Percentiles rank a stretch among this genome's conserved stretches.
phyloP scores from a whole-genome alignment of 1,139 yeast genomes.

The Blastobotrys malaysiensis region DNA sequence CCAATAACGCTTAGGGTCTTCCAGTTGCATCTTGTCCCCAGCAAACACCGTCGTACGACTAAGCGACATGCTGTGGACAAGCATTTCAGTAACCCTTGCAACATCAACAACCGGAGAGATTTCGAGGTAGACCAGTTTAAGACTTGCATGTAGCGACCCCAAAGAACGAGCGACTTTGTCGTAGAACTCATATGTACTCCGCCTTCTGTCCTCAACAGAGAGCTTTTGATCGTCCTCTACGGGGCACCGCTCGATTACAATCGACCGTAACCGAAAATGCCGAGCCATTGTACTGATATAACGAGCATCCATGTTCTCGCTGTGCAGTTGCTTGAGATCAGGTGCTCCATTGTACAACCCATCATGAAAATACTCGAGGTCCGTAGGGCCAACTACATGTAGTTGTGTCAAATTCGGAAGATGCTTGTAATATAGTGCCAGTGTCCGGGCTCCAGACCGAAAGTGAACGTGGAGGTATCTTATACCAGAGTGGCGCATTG shows the following conservation, averaged over 20 bases:
- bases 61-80: neutral
- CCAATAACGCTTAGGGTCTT: neutral
- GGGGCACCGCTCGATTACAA: constrained; percentile 5
- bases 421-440: constrained; percentile 5
- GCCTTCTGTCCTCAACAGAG: neutral
- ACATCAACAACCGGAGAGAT: constrained; percentile 5
- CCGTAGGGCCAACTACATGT: constrained; percentile 5
- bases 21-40: neutral
- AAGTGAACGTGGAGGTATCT: constrained; percentile 6
- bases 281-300: constrained; percentile 5
- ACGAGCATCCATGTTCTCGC: constrained; percentile 6
- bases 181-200: neutral
- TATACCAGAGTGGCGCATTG: constrained; percentile 1
- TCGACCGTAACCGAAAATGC: constrained; percentile 6
- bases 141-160: neutral
- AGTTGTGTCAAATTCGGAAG: constrained; percentile 2
- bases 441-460: neutral
- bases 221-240: neutral
- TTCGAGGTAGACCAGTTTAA: constrained; percentile 5
- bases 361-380: constrained; percentile 1
- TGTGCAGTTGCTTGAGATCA: constrained; percentile 3
- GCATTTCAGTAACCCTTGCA: neutral
- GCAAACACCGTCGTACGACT: neutral
- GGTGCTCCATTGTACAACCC: constrained; percentile 4
- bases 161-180: neutral